Conservation (phyloP, 2,329 filamentous ascomycete genomes). For the Pseudogymnoascus verrucosus region DNA sequence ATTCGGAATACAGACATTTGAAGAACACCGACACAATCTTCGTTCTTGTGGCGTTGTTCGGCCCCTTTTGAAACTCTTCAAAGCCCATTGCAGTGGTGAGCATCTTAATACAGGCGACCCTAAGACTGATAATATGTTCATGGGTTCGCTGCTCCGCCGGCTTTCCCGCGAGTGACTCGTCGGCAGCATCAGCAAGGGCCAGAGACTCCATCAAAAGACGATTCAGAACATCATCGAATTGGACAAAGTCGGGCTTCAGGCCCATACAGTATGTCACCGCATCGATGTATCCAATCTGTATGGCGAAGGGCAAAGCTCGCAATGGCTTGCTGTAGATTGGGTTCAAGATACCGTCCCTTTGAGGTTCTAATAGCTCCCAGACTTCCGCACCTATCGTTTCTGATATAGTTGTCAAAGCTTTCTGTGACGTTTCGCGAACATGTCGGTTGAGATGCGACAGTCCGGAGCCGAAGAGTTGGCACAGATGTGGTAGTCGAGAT, state of each 20-base stretch:
- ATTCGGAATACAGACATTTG: conserved; percentile 91
- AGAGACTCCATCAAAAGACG: conserved; percentile 88
- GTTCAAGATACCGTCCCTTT: conserved; percentile 80
- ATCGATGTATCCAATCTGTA: conserved; percentile 97
- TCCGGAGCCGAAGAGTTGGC: conserved; percentile 78
- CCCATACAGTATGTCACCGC: conserved; percentile 93
- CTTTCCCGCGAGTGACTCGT: conserved; percentile 87
- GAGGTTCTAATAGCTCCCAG: conserved; percentile 79
- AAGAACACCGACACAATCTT: conserved; percentile 94
- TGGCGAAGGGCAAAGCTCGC: conserved; percentile 83
- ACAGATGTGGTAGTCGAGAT: conserved; percentile 65
- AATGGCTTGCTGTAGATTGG: conserved; percentile 95
- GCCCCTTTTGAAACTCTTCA: conserved; percentile 76
- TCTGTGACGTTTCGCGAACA: conserved; percentile 79
- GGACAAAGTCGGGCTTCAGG: conserved; percentile 79
- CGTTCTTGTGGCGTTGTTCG: conserved; percentile 55
- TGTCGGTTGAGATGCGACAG: conserved; percentile 93
- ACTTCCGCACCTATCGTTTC: conserved; percentile 70
- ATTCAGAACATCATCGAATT: conserved; percentile 86
- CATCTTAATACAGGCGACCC: conserved; percentile 88
- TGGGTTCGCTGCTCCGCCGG: conserved; percentile 92
- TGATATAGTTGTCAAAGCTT: conserved; percentile 72
- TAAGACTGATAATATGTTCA: conserved; percentile 81
- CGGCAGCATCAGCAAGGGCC: conserved; percentile 86
- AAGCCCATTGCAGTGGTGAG: conserved; percentile 90